Conservation (phyloP, 345 rosid genomes). For the Arabidopsis suecica region DNA sequence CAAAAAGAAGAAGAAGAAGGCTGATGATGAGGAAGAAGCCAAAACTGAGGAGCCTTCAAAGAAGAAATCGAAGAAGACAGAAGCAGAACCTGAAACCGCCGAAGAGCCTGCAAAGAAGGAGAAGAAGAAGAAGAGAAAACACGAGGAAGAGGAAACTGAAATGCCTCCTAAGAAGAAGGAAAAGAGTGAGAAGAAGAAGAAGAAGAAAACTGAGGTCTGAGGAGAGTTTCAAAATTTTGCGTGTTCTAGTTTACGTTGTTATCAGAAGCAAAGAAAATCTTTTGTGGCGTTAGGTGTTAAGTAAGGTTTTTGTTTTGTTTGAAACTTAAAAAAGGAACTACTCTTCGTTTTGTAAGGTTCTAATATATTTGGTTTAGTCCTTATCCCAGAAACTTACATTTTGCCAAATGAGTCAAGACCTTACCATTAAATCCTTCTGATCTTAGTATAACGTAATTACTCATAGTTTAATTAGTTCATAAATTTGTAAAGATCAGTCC, state of each 20-base stretch:
- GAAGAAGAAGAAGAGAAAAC: conserved; percentile 66
- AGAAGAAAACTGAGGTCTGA: conserved; percentile 38
- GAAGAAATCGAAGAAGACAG: conserved; percentile 49
- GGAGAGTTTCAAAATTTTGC: conserved; percentile 24
- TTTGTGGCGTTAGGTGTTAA: background rate
- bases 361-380: background rate
- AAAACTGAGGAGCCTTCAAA: conserved; percentile 36
- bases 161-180: conserved; percentile 36
- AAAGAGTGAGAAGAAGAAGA: conserved; percentile 55
- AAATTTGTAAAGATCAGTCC: no score
- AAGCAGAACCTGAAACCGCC: conserved; percentile 41
- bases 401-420: conserved; percentile 2
- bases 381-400: background rate
- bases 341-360: background rate
- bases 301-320: background rate
- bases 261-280: background rate
- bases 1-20: conserved; percentile 56
- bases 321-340: background rate
- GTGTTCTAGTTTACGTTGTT: conserved; percentile 30
- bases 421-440: no score
- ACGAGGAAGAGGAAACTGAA: conserved; percentile 36
- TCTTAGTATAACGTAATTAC: no score
- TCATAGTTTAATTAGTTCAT: no score
- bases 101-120: conserved; percentile 50
- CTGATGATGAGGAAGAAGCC: conserved; percentile 38